Conservation (phyloP, 2,329 filamentous ascomycete species). For the Arthroderma sp. region DNA sequence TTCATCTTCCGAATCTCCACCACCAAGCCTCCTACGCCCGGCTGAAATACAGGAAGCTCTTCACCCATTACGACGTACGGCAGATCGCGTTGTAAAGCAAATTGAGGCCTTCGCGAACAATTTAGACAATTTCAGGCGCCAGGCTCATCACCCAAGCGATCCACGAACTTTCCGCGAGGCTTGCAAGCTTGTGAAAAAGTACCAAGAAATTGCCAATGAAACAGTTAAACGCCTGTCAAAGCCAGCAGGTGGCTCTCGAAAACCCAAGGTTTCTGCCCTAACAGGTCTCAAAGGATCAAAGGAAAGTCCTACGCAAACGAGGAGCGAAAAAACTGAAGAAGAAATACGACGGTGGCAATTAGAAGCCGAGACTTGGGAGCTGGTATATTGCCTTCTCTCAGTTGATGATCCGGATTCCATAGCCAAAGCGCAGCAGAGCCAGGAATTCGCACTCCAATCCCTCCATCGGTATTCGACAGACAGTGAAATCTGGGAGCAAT, state of each 20-base stretch:
- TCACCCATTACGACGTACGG: conserved; percentile 49
- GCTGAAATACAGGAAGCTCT: conserved; percentile 39
- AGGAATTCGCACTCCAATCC: conserved; percentile 28
- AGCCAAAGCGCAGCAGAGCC: conserved; percentile 25
- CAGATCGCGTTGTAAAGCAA: conserved; percentile 60
- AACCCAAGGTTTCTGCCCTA: not conserved
- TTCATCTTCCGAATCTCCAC: conserved; percentile 3
- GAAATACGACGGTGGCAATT: conserved; percentile 56
- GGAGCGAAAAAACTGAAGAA: conserved; percentile 20
- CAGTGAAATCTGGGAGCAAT: conserved; percentile 55
- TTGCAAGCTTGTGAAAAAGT: conserved; percentile 54
- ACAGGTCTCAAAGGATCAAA: not conserved
- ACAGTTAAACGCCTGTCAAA: conserved; percentile 32
- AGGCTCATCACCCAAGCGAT: conserved; percentile 18
- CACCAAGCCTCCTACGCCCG: conserved; percentile 27
- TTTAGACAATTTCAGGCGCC: conserved; percentile 60
- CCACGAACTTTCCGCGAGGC: conserved; percentile 50
- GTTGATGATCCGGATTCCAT: conserved; percentile 46
- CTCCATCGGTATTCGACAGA: conserved; percentile 46
- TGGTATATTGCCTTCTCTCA: conserved; percentile 62
- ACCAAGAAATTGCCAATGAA: conserved; percentile 43
- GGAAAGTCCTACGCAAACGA: conserved; percentile 1
- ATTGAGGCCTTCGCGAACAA: conserved; percentile 76
- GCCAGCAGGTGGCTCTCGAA: conserved; percentile 25
- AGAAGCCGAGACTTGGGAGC: conserved; percentile 83